phyloP scores from a whole-genome alignment of 805 yeast species.

The Danielia reshetovae region DNA sequence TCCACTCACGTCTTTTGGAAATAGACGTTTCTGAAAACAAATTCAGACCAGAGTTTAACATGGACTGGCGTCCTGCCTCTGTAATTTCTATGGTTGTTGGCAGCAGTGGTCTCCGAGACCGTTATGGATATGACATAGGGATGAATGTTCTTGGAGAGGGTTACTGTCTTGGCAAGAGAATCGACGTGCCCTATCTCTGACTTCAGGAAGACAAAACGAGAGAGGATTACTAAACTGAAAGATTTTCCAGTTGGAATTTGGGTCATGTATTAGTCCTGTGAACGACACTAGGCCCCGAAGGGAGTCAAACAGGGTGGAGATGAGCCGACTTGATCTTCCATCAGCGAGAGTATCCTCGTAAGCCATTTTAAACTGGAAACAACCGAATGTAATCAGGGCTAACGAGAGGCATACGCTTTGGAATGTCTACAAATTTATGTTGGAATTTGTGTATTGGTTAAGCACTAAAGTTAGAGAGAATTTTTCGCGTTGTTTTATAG shows the following conservation, averaged over 20 bases:
- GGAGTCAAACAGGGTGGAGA: slow-evolving; percentile 42
- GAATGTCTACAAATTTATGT: slow-evolving; percentile 10
- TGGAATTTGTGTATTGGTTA: slow-evolving; percentile 2
- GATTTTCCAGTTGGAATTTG: slow-evolving; percentile 4
- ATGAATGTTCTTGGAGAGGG: slow-evolving; percentile 10
- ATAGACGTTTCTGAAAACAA: slow-evolving; percentile 17
- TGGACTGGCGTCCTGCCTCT: slow-evolving; percentile 4
- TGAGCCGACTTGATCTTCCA: slow-evolving; percentile 39
- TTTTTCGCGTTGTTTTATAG: no score
- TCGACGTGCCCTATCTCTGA: slow-evolving; percentile 6
- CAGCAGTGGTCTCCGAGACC: slow-evolving; percentile 14
- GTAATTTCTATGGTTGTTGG: slow-evolving; percentile 14
- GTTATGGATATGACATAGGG: slow-evolving; percentile 20
- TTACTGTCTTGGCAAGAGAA: slow-evolving; percentile 13
- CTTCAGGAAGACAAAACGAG: no score
- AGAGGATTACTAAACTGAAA: no score
- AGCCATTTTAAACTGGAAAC: slow-evolving; percentile 46
- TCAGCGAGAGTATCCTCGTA: slow-evolving; percentile 43
- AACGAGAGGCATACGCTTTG: slow-evolving; percentile 47
- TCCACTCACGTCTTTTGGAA: slow-evolving; percentile 12
- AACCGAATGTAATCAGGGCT: slow-evolving; percentile 47
- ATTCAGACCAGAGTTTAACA: slow-evolving; percentile 1
- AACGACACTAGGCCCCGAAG: slow-evolving; percentile 11
- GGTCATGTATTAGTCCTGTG: slow-evolving; percentile 21
- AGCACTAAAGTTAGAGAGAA: neutral